These are phyloP conservation scores for Davidsoniella eucalypti DNA, from an alignment of 2,329 filamentous ascomycete species.

Conservation along the genomic window DNA sequence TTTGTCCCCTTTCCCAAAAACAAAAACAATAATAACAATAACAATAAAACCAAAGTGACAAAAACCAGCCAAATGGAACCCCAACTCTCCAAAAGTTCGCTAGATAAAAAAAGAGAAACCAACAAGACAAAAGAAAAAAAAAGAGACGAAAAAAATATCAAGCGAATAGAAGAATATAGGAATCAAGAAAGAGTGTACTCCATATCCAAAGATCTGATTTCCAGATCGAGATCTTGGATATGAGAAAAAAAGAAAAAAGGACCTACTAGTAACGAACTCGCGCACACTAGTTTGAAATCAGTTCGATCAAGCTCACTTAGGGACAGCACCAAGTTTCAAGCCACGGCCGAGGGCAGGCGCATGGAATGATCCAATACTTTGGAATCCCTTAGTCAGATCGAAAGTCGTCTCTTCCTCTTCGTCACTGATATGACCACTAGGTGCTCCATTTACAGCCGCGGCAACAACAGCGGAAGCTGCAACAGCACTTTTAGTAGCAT, in stretches of 20 bases:
- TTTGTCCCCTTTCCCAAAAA: background rate
- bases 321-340: slow-evolving; percentile 14
- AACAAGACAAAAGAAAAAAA: background rate
- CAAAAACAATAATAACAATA: background rate
- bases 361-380: slow-evolving; percentile 48
- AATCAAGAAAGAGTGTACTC: background rate
- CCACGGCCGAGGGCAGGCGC: slow-evolving; percentile 32
- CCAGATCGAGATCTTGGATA: background rate
- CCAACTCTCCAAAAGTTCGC: background rate
- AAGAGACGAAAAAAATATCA: background rate
- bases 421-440: slow-evolving; percentile 13
- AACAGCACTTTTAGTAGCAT: slow-evolving; percentile 13
- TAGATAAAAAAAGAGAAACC: slow-evolving; percentile 1
- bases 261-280: background rate
- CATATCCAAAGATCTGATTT: background rate
- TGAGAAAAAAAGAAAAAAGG: background rate
- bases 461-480: slow-evolving; percentile 13
- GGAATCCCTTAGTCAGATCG: slow-evolving; percentile 46
- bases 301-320: background rate
- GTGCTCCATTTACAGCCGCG: slow-evolving; percentile 11
- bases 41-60: background rate
- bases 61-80: background rate
- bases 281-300: background rate
- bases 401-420: slow-evolving; percentile 39
- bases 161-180: background rate